These are phyloP conservation scores for Typha latifolia DNA, from an alignment of 176 grass and related monocot genomes.

Conservation along the genomic window DNA sequence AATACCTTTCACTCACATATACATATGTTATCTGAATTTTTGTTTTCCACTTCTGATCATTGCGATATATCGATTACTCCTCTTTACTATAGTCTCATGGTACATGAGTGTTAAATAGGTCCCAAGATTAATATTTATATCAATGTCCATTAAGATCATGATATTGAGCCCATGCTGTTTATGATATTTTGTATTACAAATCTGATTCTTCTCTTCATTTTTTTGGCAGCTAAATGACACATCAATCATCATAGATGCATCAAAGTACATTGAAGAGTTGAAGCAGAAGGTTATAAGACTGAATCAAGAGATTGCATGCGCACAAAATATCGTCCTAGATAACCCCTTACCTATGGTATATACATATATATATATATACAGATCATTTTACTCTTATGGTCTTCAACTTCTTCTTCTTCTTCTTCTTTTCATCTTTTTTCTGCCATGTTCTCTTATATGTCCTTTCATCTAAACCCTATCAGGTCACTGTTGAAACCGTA, in stretches of 20 bases:
- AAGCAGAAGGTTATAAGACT: slow-evolving; percentile 57
- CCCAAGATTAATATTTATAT: no score
- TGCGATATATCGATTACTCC: no score
- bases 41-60: no score
- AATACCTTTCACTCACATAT: no score
- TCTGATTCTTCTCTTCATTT: neutral
- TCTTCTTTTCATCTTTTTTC: no score
- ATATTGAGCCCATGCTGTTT: no score
- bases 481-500: slow-evolving; percentile 45
- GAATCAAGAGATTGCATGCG: slow-evolving; percentile 37
- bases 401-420: neutral
- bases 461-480: slow-evolving; percentile 8
- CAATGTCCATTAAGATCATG: no score
- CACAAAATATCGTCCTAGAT: slow-evolving; percentile 12
- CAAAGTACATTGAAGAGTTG: slow-evolving; percentile 67
- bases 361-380: neutral
- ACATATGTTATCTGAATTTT: no score
- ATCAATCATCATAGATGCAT: slow-evolving; percentile 64
- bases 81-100: no score
- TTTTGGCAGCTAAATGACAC: slow-evolving; percentile 37
- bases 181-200: no score
- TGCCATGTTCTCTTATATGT: neutral
- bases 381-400: neutral
- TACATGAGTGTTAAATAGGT: no score
- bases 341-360: slow-evolving; percentile 32